Percentiles rank a stretch among this genome's conserved stretches.
Conservation (phyloP, 495 filamentous ascomycete genomes). For the Beverwykella pulmonaria region DNA sequence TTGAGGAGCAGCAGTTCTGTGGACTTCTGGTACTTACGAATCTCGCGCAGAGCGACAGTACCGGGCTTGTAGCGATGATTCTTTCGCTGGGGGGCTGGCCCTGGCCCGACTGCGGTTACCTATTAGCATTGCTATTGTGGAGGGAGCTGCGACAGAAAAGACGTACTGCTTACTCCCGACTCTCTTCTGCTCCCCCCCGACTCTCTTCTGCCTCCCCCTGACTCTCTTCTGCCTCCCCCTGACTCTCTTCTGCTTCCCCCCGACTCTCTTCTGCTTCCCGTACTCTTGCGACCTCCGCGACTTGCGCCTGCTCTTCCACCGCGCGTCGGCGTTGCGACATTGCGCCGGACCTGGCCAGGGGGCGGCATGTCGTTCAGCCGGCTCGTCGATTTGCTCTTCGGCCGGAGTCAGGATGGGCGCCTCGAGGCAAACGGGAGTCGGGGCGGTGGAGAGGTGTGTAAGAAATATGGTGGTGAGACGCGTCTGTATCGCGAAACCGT, state of each 20-base stretch:
- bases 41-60: constrained; percentile 82
- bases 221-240: constrained; percentile 1
- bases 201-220: background rate
- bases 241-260: constrained; percentile 6
- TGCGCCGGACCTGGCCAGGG: constrained; percentile 15
- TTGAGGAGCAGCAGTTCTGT: constrained; percentile 82
- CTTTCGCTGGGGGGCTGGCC: constrained; percentile 55
- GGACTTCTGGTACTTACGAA: constrained; percentile 77
- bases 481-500: background rate
- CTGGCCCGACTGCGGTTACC: constrained; percentile 62
- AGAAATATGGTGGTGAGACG: no score
- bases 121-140: constrained; percentile 6
- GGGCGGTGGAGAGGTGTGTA: no score
- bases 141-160: background rate
- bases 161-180: background rate
- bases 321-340: constrained; percentile 29
- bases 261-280: background rate
- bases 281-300: constrained; percentile 6
- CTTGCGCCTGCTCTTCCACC: constrained; percentile 8
- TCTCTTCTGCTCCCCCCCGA: constrained; percentile 13
- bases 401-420: background rate
- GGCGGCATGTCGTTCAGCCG: constrained; percentile 9
- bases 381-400: background rate
- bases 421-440: background rate
- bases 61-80: constrained; percentile 80